Conservation (phyloP, 805 yeast species). For the Candida morakotiae region DNA sequence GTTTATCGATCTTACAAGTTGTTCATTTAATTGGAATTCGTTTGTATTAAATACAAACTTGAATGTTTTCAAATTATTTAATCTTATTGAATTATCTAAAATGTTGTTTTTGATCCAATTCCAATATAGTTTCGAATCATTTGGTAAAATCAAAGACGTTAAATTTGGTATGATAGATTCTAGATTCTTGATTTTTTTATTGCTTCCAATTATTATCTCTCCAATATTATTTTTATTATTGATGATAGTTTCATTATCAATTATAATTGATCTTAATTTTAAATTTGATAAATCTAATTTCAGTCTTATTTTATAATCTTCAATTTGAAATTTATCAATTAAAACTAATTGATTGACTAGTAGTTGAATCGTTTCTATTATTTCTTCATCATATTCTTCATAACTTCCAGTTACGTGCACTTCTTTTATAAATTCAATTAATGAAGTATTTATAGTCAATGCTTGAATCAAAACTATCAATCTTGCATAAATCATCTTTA, state of each 20-base stretch:
- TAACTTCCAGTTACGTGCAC: conserved; percentile 14
- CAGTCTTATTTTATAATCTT: conserved; percentile 12
- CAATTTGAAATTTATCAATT: conserved; percentile 16
- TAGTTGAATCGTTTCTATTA: conserved; percentile 5
- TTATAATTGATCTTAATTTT: conserved; percentile 12
- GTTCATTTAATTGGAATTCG: conserved; percentile 8
- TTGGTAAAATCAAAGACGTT: conserved; percentile 15
- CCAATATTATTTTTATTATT: conserved; percentile 5
- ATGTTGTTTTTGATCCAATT: conserved; percentile 9
- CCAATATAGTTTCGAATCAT: conserved; percentile 13
- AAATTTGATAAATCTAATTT: conserved; percentile 9
- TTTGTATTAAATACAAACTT: conserved; percentile 20
- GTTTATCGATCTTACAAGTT: conserved; percentile 14
- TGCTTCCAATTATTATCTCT: conserved; percentile 6
- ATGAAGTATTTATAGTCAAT: conserved; percentile 21
- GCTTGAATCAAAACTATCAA: conserved; percentile 21
- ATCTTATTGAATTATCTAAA: not conserved
- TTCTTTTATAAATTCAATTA: conserved; percentile 16
- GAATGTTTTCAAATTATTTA: conserved; percentile 16
- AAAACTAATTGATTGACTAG: conserved; percentile 1
- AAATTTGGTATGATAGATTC: conserved; percentile 7
- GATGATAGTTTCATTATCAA: conserved; percentile 16
- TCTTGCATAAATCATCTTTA: conserved; percentile 23
- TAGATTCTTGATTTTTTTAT: not conserved
- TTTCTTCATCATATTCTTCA: conserved; percentile 3